Conservation (phyloP, 2,329 filamentous ascomycete species). For the Raffaelea arxii region DNA sequence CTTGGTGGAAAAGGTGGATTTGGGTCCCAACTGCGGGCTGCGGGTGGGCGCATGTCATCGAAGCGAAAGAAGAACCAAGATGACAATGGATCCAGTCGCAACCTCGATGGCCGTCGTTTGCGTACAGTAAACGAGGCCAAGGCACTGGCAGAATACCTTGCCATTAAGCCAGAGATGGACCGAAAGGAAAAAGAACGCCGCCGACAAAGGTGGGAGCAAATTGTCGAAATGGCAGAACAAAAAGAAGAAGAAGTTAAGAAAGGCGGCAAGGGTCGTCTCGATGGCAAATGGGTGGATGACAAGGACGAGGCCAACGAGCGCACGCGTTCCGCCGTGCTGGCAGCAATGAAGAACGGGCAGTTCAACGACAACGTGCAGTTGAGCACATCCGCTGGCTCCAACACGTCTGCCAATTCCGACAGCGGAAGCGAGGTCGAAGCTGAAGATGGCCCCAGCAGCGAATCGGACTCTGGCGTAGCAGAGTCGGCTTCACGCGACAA, state of each 20-base stretch:
- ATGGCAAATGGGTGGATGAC: slow-evolving; percentile 90
- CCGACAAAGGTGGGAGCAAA: slow-evolving; percentile 74
- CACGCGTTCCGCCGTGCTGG: slow-evolving; percentile 65
- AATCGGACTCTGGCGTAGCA: slow-evolving; percentile 39
- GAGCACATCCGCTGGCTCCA: slow-evolving; percentile 39
- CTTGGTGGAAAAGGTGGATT: slow-evolving; percentile 97
- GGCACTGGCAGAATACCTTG: slow-evolving; percentile 85
- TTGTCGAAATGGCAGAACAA: slow-evolving; percentile 75
- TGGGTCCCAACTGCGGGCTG: slow-evolving; percentile 90
- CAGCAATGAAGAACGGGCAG: slow-evolving; percentile 55
- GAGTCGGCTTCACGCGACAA: slow-evolving; percentile 11
- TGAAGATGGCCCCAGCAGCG: slow-evolving; percentile 27
- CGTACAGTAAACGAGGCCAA: slow-evolving; percentile 94
- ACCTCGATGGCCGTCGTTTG: slow-evolving; percentile 80
- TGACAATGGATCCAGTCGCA: slow-evolving; percentile 82
- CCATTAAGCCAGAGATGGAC: slow-evolving; percentile 96
- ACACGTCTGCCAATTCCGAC: slow-evolving; percentile 24
- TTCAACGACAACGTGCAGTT: slow-evolving; percentile 49
- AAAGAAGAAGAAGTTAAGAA: slow-evolving; percentile 75
- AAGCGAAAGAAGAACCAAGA: slow-evolving; percentile 77
- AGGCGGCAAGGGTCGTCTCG: slow-evolving; percentile 60
- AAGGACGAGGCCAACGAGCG: slow-evolving; percentile 85
- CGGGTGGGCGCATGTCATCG: slow-evolving; percentile 97
- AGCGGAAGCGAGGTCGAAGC: slow-evolving; percentile 23
- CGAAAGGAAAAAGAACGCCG: slow-evolving; percentile 83